These are phyloP conservation scores for Mallotus repandus DNA, from an alignment of 441 rosid genomes.

Conservation along the genomic window DNA sequence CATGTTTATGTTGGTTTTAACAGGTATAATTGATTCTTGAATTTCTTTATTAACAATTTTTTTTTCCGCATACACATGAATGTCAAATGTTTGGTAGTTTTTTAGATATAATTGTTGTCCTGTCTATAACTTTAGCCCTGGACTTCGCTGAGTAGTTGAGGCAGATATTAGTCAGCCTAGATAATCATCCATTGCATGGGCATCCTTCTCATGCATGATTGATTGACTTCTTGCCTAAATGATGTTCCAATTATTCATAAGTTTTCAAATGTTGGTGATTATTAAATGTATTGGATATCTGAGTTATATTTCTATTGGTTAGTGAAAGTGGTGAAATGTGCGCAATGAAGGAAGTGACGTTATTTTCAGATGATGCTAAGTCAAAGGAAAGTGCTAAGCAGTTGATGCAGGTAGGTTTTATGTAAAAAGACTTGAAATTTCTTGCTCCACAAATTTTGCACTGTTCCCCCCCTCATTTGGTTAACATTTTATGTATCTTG, in stretches of 20 bases:
- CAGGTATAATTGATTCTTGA: conserved; percentile 45
- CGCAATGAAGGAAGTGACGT: conserved; percentile 94
- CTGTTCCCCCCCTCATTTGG: background rate
- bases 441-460: background rate
- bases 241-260: background rate
- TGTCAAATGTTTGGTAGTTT: background rate
- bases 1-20: conserved; percentile 89
- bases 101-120: background rate
- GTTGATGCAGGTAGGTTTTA: conserved; percentile 46
- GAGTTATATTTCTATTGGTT: conserved; percentile 21
- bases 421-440: background rate
- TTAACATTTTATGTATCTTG: background rate
- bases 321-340: conserved; percentile 96
- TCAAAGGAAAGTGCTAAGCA: conserved; percentile 87
- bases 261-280: conserved; percentile 17
- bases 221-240: conserved; percentile 3
- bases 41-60: background rate
- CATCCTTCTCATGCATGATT: conserved; percentile 1
- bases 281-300: conserved; percentile 30
- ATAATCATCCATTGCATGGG: background rate
- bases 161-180: no score
- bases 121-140: background rate
- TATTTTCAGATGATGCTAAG: conserved; percentile 82
- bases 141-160: background rate
- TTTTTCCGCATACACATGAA: background rate